Conservation (phyloP, 306 rosid genomes). For the Quercus cerris region DNA sequence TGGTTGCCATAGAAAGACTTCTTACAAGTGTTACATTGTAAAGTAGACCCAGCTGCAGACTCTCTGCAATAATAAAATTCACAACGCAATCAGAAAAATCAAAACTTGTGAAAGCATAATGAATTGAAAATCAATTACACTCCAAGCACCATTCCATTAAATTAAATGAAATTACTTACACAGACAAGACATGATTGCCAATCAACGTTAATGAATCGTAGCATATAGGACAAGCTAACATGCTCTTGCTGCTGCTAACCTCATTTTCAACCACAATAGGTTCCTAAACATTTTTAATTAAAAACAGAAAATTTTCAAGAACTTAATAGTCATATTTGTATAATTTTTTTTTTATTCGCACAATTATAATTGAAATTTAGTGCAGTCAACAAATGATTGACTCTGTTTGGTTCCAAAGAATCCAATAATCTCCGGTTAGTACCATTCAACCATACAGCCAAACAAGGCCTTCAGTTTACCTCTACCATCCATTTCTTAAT, state of each 20-base stretch:
- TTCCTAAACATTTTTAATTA: conserved; percentile 28
- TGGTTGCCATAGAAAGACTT: conserved; percentile 62
- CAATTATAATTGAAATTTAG: background rate
- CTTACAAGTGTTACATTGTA: conserved; percentile 72
- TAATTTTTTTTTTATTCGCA: background rate
- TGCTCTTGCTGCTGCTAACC: conserved; percentile 21
- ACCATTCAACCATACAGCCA: background rate
- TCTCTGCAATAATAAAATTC: conserved; percentile 40
- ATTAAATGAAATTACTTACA: conserved; percentile 38
- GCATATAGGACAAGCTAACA: conserved; percentile 85
- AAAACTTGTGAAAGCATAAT: conserved; percentile 7
- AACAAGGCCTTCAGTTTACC: background rate
- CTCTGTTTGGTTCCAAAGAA: too few species aligned
- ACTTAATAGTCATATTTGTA: background rate
- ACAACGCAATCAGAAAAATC: conserved; percentile 13
- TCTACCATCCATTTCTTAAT: background rate
- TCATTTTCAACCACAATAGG: conserved; percentile 42
- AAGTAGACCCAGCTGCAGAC: conserved; percentile 45
- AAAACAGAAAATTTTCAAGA: background rate
- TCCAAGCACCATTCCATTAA: too few species aligned
- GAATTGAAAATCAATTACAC: background rate
- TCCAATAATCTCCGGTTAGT: too few species aligned
- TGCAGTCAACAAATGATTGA: background rate
- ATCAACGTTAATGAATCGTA: conserved; percentile 41
- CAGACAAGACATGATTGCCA: conserved; percentile 36